A percentile compares a stretch with the other conserved stretches of the same genome.
Conservation (phyloP, 2,329 filamentous ascomycete species). For the Aureobasidium namibiae region DNA sequence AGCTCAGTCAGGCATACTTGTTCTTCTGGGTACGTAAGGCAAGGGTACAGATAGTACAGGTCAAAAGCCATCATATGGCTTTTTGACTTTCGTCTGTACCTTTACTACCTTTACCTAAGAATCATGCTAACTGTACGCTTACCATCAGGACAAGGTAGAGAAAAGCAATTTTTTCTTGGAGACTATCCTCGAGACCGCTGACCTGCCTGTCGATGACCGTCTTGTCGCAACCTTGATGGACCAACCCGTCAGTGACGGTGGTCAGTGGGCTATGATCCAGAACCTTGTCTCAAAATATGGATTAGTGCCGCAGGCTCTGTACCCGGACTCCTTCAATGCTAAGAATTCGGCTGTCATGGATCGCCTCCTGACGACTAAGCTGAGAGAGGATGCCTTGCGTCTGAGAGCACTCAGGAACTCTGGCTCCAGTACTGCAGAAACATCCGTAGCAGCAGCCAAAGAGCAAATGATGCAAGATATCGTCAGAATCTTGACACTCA, state of each 20-base stretch:
- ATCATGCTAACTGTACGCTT: too few species aligned
- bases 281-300: constrained; percentile 84
- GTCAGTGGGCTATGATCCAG: constrained; percentile 86
- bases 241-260: constrained; percentile 68
- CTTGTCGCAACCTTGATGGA: constrained; percentile 62
- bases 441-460: constrained; percentile 47
- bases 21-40: constrained; percentile 63
- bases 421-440: constrained; percentile 29
- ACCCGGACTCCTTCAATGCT: constrained; percentile 76
- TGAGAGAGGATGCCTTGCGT: constrained; percentile 73
- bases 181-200: constrained; percentile 66
- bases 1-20: constrained; percentile 79
- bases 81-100: too few species aligned
- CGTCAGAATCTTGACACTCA: constrained; percentile 71
- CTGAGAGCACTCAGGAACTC: constrained; percentile 51
- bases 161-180: constrained; percentile 87
- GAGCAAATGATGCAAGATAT: constrained; percentile 71
- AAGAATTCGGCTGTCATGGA: constrained; percentile 63
- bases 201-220: constrained; percentile 62
- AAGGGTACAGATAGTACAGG: too few species aligned
- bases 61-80: neutral
- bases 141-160: constrained; percentile 63
- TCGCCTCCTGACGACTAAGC: constrained; percentile 68
- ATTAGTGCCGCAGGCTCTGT: constrained; percentile 67
- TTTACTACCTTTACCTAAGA: too few species aligned